phyloP scores from a whole-genome alignment of 2,329 filamentous ascomycete genomes.

The Xylogone sp. region DNA sequence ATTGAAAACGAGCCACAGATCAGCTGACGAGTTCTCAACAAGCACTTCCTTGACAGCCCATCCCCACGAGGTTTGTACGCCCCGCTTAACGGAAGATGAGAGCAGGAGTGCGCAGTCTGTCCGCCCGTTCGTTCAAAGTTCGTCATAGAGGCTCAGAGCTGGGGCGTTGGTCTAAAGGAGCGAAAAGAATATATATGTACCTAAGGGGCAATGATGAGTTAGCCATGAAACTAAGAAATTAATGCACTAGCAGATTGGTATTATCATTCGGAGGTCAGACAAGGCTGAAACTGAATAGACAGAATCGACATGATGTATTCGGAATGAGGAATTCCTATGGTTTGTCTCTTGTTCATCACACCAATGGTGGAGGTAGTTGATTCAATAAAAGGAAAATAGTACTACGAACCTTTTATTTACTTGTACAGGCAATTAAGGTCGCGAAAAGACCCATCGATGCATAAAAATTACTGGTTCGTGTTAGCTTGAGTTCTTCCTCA shows the following conservation, averaged over 20 bases:
- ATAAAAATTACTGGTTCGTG: not conserved
- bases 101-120: slow-evolving; percentile 35
- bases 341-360: slow-evolving; percentile 31
- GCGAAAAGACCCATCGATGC: no score
- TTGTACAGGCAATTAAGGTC: no score
- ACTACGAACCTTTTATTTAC: slow-evolving; percentile 25
- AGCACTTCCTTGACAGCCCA: slow-evolving; percentile 29
- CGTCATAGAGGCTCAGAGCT: slow-evolving; percentile 30
- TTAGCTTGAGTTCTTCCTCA: not conserved
- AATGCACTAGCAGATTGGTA: slow-evolving; percentile 4
- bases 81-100: slow-evolving; percentile 31
- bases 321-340: slow-evolving; percentile 33
- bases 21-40: slow-evolving; percentile 43
- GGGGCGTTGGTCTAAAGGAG: slow-evolving; percentile 1
- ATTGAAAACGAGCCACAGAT: slow-evolving; percentile 17
- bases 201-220: slow-evolving; percentile 18
- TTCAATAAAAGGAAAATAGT: slow-evolving; percentile 7
- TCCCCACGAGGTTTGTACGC: slow-evolving; percentile 36
- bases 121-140: slow-evolving; percentile 44
- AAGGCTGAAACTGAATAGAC: slow-evolving; percentile 40
- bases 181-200: slow-evolving; percentile 22
- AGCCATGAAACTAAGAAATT: slow-evolving; percentile 13
- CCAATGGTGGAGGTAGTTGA: slow-evolving; percentile 14
- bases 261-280: slow-evolving; percentile 32
- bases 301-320: slow-evolving; percentile 33